Base-by-base conservation (phyloP, 2,329 filamentous ascomycete genomes). In the Hypoxylon sp. region DNA sequence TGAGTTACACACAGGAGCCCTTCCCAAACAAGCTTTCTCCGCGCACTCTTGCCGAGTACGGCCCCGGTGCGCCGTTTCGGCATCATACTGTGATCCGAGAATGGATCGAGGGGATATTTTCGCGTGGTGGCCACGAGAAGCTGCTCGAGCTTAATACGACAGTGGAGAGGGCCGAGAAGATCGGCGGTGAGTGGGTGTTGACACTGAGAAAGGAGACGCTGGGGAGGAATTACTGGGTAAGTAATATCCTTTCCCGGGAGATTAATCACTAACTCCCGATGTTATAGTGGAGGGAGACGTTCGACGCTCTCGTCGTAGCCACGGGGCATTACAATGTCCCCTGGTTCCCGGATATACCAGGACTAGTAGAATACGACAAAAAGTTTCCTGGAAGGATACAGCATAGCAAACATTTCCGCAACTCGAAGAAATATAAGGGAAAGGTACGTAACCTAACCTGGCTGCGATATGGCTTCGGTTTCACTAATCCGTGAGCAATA, bases 331-430 rank as follows among this genome's bases (percentile, higher is more conserved):
- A 91, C 73, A 86, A 86, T 70, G 82, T 89, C 1, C 88, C 88
- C 0, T 85, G 84, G 69, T 79, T 92, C 2, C 91, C 91, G 0
- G 81, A 84, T 29, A 85, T 90, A 5, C 77, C 81, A 0, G 90
- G 90, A 0, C 81, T 92, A 1, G 76, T 80, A 22, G 81, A 83
- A 17, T 91, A 86, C 85, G 86, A 90, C 73, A 59, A 77, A 5
- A 72, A 75, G 3, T 88, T 86, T 67, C 85, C 87, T 0, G 81
- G 80, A 0, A 74, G 79, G 8, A 84, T 92, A 22, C 83, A 83
- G 2, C 90, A 92, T 74, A 92, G 92, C 0, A 94, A 94, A 75
- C 86, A 87, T 67, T 95, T 92, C 74, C 86, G 91, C 11, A 84
- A 35, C 2, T 46, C 64, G 4, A 57, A 54, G 24, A 58, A 60